Evolutionary conservation across 2,329 filamentous ascomycete species (phyloP), one percentile per base, ranked within the genome.

Genomic region (Phyllosticta citribraziliensis): DNA sequence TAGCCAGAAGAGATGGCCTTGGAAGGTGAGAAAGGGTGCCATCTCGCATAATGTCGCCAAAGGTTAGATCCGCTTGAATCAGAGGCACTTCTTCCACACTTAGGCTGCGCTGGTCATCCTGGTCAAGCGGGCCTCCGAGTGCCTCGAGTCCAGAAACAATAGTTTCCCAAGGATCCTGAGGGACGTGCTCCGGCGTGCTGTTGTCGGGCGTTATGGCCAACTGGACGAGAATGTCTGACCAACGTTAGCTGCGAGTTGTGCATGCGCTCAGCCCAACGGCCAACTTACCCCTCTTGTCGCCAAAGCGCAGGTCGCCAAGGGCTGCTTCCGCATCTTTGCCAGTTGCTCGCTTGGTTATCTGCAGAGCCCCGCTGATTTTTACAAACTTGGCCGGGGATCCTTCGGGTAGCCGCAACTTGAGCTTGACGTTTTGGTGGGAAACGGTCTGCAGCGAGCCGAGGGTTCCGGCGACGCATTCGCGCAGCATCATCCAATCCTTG

Each of bases 401-500:
- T 76, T 99, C 94, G 0, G 94, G 94, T 8, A 99, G 79, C 67
- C 90, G 89, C 61, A 99, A 84, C 79, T 95, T 96, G 60, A 99
- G 82, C 78, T 96, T 97, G 62, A 95, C 94, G 70, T 97, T 97
- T 73, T 97, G 94, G 72, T 99, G 94, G n/a, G 94, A 97, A 27
- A 91, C 87, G 2, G 90, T 91, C 74, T 99, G 94, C 71, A 97
- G 83, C 14, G 91, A 87, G 55, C 94, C 94, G 27, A 99, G 79
- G 69, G 93, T 97, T 52, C 94, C 94, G 24, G 92, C 94, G 53
- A 97, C 82, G 72, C 94, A 97, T 74, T 99, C 94, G 27, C 94
- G 88, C 40, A 99, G 82, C 93, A 97, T 99, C 93, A 97, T 97
- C 94, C 94, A 99, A 74, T 99, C 94, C 76, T 97, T 99, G 67